These are phyloP conservation scores for Fomitopsis pinicola DNA, from an alignment of 1,284 basidiomycete species.

Conservation along the genomic window DNA sequence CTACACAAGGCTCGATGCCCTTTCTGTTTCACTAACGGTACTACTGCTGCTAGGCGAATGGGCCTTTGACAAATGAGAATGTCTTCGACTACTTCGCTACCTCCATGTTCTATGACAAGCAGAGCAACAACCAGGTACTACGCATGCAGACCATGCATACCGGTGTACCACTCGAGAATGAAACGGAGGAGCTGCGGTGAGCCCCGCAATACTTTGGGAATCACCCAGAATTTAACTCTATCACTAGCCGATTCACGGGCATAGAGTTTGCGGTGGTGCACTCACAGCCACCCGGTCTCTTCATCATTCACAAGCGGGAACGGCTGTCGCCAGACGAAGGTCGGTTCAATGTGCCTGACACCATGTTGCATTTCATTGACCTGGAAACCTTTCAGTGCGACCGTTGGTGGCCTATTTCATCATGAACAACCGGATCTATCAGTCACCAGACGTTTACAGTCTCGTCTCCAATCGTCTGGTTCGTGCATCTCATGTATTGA, in stretches of 20 bases:
- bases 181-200: conserved; percentile 77
- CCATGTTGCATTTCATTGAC: conserved; percentile 6
- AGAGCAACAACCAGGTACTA: conserved; percentile 84
- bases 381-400: conserved; percentile 40
- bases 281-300: conserved; percentile 70
- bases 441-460: conserved; percentile 78
- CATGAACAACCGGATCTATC: conserved; percentile 82
- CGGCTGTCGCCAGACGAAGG: conserved; percentile 77
- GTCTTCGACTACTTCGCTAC: conserved; percentile 83
- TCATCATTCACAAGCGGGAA: conserved; percentile 84
- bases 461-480: conserved; percentile 80
- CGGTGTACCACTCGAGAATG: conserved; percentile 62
- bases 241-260: conserved; percentile 70
- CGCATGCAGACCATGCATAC: conserved; percentile 87
- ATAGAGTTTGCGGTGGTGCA: conserved; percentile 81
- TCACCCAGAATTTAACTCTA: conserved; percentile 4
- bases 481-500: conserved; percentile 21
- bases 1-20: background rate
- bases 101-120: conserved; percentile 88
- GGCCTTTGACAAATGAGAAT: conserved; percentile 68
- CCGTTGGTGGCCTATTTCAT: conserved; percentile 81
- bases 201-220: conserved; percentile 19
- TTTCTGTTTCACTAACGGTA: conserved; percentile 5
- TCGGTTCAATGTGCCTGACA: conserved; percentile 29
- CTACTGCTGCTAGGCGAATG: conserved; percentile 51